Evolutionary conservation across 139 green algal species (phyloP).

Genomic region (Chlorella sp.): DNA sequence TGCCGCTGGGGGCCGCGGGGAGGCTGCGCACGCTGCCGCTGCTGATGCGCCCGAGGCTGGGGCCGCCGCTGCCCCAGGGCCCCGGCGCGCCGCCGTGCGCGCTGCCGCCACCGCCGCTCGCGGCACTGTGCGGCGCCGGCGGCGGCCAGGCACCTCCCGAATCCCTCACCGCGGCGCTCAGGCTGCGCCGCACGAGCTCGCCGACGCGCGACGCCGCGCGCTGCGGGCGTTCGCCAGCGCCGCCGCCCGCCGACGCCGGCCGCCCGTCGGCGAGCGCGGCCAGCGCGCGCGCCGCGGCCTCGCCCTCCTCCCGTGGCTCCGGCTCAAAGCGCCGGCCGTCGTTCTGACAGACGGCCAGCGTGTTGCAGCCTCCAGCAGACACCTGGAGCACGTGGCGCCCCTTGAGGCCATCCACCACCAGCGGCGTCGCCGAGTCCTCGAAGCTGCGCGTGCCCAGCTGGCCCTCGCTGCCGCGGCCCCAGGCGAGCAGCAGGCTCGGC

Average conservation of each 20-base stretch:
- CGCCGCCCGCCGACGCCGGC: background rate
- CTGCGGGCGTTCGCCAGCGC: background rate
- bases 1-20: background rate
- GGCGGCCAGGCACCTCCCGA: too few relatives aligned
- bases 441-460: slow-evolving; percentile 67
- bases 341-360: slow-evolving; percentile 70
- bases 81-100: background rate
- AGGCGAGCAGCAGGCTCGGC: slow-evolving; percentile 58
- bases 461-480: slow-evolving; percentile 68
- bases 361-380: slow-evolving; percentile 45
- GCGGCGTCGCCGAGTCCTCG: slow-evolving; percentile 52
- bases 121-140: too few relatives aligned
- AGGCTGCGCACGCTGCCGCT: slow-evolving; percentile 25
- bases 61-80: background rate
- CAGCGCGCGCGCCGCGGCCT: slow-evolving; percentile 24
- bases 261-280: slow-evolving; percentile 15
- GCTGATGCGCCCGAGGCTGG: slow-evolving; percentile 3
- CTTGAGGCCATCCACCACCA: slow-evolving; percentile 45
- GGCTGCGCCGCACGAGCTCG: slow-evolving; percentile 10
- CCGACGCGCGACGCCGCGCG: background rate
- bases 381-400: slow-evolving; percentile 46
- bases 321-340: slow-evolving; percentile 38
- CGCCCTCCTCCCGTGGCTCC: slow-evolving; percentile 31
- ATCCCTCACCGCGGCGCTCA: background rate
- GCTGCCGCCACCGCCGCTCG: background rate